These are phyloP conservation scores for Prunus salicina DNA, from an alignment of 306 rosid species.

Conservation along the genomic window DNA sequence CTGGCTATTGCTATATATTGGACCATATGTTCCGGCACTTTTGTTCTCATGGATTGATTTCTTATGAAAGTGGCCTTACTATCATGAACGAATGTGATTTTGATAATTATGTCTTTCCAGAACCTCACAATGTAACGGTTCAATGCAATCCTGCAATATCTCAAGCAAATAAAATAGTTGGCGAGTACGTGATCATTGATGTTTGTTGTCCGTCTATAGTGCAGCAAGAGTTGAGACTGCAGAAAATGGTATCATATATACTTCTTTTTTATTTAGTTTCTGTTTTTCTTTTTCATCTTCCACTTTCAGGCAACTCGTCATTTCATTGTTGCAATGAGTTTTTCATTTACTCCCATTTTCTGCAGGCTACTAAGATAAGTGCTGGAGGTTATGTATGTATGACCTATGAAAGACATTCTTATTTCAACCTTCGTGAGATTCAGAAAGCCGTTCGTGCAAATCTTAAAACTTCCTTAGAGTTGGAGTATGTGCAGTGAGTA, in stretches of 20 bases:
- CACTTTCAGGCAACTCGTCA: neutral
- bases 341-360: neutral
- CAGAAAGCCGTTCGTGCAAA: constrained; percentile 94
- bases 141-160: constrained; percentile 50
- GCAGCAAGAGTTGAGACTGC: constrained; percentile 73
- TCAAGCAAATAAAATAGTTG: constrained; percentile 51
- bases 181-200: constrained; percentile 74
- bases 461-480: constrained; percentile 60
- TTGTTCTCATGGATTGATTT: constrained; percentile 94
- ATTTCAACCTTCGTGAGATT: constrained; percentile 79
- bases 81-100: constrained; percentile 63
- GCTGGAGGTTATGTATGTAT: constrained; percentile 80
- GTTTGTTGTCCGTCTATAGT: constrained; percentile 83
- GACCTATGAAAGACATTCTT: constrained; percentile 49
- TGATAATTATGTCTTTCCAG: constrained; percentile 41
- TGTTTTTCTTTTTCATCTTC: neutral
- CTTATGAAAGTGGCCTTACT: constrained; percentile 72
- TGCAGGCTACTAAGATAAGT: constrained; percentile 82
- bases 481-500: constrained; percentile 85
- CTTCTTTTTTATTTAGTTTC: neutral
- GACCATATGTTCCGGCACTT: constrained; percentile 65
- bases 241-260: constrained; percentile 47
- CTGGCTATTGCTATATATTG: too few relatives aligned
- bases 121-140: constrained; percentile 50
- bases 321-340: neutral